Conservation (phyloP, 345 rosid genomes). For the Eucalyptus pauciflora region DNA sequence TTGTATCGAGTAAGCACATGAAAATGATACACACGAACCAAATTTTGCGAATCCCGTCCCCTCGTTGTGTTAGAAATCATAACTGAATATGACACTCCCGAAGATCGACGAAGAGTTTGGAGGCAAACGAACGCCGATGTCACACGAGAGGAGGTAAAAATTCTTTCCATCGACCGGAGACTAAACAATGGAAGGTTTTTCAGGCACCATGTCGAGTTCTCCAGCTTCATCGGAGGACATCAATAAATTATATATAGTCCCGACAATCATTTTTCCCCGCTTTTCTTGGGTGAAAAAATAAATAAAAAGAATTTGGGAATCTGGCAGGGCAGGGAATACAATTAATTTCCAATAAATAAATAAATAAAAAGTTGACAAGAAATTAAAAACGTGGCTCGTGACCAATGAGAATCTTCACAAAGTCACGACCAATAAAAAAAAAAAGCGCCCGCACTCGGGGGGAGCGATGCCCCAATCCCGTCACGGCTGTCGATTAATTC, state of each 20-base stretch:
- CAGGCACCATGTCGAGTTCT: neutral
- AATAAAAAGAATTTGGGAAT: neutral
- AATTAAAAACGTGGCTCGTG: neutral
- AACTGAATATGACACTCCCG: rapidly evolving
- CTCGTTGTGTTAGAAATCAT: neutral
- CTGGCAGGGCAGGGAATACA: neutral
- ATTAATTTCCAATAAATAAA: neutral
- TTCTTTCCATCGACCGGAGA: neutral
- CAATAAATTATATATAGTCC: neutral
- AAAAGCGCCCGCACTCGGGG: neutral
- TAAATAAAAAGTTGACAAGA: neutral
- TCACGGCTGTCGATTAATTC: neutral
- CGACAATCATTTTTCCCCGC: neutral
- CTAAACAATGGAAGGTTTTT: neutral
- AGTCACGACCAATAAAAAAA: neutral
- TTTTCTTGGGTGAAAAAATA: neutral
- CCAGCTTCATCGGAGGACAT: neutral
- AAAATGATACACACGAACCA: neutral
- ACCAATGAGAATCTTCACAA: neutral
- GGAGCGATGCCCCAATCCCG: neutral
- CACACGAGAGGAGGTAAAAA: neutral
- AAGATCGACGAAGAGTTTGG: neutral
- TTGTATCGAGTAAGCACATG: neutral
- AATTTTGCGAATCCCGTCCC: neutral
- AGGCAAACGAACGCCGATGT: neutral